Evolutionary conservation across 108 stramenopile genomes (phyloP).

Genomic region (Fragilariopsis cylindrus): DNA sequence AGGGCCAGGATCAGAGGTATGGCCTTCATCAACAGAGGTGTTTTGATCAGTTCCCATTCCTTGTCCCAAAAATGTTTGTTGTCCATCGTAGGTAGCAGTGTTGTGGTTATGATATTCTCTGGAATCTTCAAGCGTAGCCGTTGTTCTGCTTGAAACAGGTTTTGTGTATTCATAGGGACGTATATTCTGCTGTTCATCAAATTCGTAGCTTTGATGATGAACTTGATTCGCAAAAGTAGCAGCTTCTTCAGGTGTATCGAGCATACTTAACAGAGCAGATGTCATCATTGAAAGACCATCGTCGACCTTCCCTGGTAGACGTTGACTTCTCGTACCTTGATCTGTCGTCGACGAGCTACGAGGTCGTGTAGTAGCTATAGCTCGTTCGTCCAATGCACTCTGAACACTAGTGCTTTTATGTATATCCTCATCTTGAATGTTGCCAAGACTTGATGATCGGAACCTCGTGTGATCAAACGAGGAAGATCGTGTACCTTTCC

Average conservation of each 20-base stretch:
- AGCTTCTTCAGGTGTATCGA: constrained; percentile 68
- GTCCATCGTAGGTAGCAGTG: background rate
- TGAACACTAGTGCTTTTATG: constrained; percentile 22
- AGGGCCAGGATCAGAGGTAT: background rate
- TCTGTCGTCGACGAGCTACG: background rate
- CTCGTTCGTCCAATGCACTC: constrained; percentile 13
- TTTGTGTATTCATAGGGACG: too few relatives aligned
- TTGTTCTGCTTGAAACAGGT: background rate
- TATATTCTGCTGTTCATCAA: constrained; percentile 5
- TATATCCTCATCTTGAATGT: constrained; percentile 21
- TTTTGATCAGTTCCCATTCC: background rate
- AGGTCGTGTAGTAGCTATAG: constrained; percentile 5
- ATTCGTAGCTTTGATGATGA: constrained; percentile 22
- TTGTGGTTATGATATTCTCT: background rate
- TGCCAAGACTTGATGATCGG: constrained; percentile 15
- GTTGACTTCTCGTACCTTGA: constrained; percentile 16
- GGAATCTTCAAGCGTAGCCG: background rate
- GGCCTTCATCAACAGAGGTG: background rate
- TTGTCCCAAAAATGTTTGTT: constrained; percentile 3
- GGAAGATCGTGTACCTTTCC: constrained; percentile 27
- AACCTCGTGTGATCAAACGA: constrained; percentile 35
- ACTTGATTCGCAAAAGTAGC: constrained; percentile 19
- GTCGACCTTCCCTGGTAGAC: constrained; percentile 36
- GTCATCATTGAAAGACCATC: constrained; percentile 87
- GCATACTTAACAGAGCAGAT: constrained; percentile 80